Evolutionary conservation across 2,329 filamentous ascomycete species (phyloP), one percentile per base, ranked within the genome.

Genomic region (Colletotrichum costaricense): DNA sequence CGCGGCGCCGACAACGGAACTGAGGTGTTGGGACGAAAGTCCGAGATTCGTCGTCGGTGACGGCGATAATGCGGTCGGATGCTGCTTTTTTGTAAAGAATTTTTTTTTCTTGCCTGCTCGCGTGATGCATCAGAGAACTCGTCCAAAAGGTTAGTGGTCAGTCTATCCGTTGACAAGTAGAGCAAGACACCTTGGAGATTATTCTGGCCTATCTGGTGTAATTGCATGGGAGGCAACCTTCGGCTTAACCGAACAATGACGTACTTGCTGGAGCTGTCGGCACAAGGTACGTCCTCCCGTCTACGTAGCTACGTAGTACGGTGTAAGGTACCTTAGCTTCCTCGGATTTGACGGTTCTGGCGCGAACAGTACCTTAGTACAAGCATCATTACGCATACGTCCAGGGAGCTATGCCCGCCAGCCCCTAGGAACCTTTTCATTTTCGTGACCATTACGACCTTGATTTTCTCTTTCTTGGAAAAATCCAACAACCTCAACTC

Each of bases 241-340:
- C 63, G 67, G 58, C 69, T 64, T 74, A 74, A 68, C 69, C 72
- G 63, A 64, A 35, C 11, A 68, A 74, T 74, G 72, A 74, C 72
- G 72, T 69, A 72, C 38, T 52, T 35, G 57, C 63, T 66, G 63
- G 62, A 73, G 68, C 56, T 30, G 56, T 57, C 42, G 62, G 67
- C 35, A 38, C 38, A 63, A 49, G 56, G 33, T 12, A 35, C 33
- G 33, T 35, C 12, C 33, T 35, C 33, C 33, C 11, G 33, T 35
- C 33, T 35, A 35, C 33, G 33, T 35, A 35, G 33, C 33, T 35
- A 35, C 33, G 33, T 35, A 35, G 33, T 12, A 1, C 30, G 33
- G 33, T 12, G 33, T 35, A 35, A 42, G 38, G 38, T 19, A 42
- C 38, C 38, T 42, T 42, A 42, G 38, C 38, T 42, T 74, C 58